A percentile compares a stretch with the other conserved stretches of the same genome.
Conservation (phyloP, 371 early-diverging fungal species). For the Mortierella sp. region DNA sequence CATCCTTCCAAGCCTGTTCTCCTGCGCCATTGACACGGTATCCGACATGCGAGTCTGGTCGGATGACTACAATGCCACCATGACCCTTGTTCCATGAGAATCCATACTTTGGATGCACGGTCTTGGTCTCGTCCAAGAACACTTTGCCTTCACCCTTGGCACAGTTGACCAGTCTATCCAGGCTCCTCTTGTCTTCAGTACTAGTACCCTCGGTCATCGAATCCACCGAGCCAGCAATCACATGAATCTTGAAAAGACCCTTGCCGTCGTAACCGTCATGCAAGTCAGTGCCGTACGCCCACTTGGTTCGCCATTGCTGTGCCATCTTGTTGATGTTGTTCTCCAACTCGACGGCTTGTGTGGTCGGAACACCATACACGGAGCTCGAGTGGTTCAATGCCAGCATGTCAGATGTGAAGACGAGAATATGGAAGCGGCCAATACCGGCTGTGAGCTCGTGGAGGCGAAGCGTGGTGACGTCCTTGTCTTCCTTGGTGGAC, state of each 20-base stretch:
- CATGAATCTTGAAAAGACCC: slow-evolving; percentile 26
- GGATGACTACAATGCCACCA: slow-evolving; percentile 35
- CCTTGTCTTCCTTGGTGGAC: neutral
- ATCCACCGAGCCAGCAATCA: slow-evolving; percentile 7
- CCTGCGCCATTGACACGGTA: slow-evolving; percentile 25
- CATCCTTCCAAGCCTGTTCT: slow-evolving; percentile 24
- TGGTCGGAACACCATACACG: neutral
- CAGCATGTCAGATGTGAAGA: slow-evolving; percentile 28
- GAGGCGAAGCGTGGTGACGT: neutral
- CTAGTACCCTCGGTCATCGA: neutral
- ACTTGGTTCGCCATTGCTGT: slow-evolving; percentile 11
- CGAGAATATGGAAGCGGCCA: slow-evolving; percentile 35
- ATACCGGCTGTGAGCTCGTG: slow-evolving; percentile 19
- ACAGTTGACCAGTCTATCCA: slow-evolving; percentile 8
- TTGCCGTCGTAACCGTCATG: slow-evolving; percentile 23
- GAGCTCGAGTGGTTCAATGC: neutral
- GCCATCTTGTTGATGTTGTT: slow-evolving; percentile 7
- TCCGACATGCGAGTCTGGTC: slow-evolving; percentile 42
- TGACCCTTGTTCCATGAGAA: slow-evolving; percentile 9
- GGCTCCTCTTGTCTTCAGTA: neutral
- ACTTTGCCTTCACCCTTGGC: slow-evolving; percentile 19
- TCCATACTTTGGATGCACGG: slow-evolving; percentile 29
- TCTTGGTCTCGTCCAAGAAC: slow-evolving; percentile 15
- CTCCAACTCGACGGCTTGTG: slow-evolving; percentile 4
- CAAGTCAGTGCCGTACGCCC: slow-evolving; percentile 12